Percentiles rank a stretch among this genome's conserved stretches.
These are phyloP conservation scores for Kockovaella imperatae DNA, from an alignment of 768 basidiomycete genomes.

Conservation along the genomic window DNA sequence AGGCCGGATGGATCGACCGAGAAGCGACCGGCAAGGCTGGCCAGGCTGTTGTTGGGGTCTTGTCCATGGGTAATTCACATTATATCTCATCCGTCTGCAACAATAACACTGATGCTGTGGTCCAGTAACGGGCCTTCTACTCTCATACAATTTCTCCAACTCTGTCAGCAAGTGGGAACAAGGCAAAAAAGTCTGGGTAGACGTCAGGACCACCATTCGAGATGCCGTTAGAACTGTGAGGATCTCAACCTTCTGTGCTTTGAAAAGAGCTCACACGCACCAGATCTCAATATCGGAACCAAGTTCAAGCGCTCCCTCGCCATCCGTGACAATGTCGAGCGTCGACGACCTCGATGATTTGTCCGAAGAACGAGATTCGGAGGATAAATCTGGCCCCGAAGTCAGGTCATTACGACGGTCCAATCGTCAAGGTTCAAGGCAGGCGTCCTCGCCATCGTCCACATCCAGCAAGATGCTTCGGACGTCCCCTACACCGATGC, in stretches of 20 bases:
- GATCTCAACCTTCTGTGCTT: not conserved
- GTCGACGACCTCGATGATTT: not conserved
- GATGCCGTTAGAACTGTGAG: constrained; percentile 40
- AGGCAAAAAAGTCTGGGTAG: constrained; percentile 41
- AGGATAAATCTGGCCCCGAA: no score
- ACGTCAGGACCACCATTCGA: constrained; percentile 24
- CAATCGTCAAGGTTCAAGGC: no score
- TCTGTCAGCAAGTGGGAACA: constrained; percentile 41
- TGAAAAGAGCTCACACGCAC: not conserved
- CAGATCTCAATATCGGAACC: constrained; percentile 5
- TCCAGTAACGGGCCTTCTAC: constrained; percentile 37
- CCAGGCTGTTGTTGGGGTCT: constrained; percentile 27
- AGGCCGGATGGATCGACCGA: constrained; percentile 19
- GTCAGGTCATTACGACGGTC: no score
- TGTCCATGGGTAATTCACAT: constrained; percentile 34
- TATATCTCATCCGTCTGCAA: not conserved
- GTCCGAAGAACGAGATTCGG: no score
- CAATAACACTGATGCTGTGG: constrained; percentile 1
- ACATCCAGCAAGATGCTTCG: no score
- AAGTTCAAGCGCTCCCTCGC: not conserved
- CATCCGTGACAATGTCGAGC: not conserved
- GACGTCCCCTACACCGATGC: not conserved
- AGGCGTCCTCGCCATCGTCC: no score
- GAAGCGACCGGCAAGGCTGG: constrained; percentile 24
- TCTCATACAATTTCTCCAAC: constrained; percentile 38